Evolutionary conservation across 2,329 filamentous ascomycete genomes (phyloP), one percentile per base, ranked within the genome.

Genomic region (Davidsoniella virescens): DNA sequence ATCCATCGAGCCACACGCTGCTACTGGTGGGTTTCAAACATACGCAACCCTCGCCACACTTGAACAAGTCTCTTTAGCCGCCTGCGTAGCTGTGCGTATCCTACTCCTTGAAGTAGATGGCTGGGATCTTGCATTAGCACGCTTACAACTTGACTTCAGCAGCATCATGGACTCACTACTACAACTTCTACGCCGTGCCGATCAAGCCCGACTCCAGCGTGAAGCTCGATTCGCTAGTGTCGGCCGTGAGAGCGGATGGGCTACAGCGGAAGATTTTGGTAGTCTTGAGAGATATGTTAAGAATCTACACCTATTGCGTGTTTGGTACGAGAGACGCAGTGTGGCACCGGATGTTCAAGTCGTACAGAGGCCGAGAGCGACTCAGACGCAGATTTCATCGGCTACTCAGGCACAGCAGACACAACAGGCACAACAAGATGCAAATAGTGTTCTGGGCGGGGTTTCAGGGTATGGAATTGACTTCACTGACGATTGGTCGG

Each of bases 1-100:
- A 6, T 57, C 57, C 2, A 54, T 63, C 3, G 57, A 62, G 1
- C 49, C 61, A 23, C 51, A 52, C 14, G 51, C 51, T 16, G 51
- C 51, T n/a, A 52, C 51, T 7, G 51, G 51, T 23, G 51, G 51
- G 17, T 52, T 52, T 41, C 51, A 52, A 43, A 52, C 51, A 10
- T 52, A 52, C 36, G 51, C 51, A 18, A 52, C 51, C 14, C 51
- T 52, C n/a, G 51, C 51, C 1, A 52, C 51, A 5, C 51, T 52
- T 8, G 51, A 52, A 23, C 51, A 52, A 23, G 51, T 52, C 9
- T 52, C 51, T 7, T 42, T 52, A 12, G 51, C 51, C 3, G 51
- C 51, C 6, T 52, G 51, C 17, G 44, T 51, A 17, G 51, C 55
- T 12, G 54, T 54, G 33, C 45, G 52, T 9, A 51, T 56, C 16